These are phyloP conservation scores for Scolecobasidium constrictum DNA, from an alignment of 2,329 filamentous ascomycete species.

Conservation along the genomic window DNA sequence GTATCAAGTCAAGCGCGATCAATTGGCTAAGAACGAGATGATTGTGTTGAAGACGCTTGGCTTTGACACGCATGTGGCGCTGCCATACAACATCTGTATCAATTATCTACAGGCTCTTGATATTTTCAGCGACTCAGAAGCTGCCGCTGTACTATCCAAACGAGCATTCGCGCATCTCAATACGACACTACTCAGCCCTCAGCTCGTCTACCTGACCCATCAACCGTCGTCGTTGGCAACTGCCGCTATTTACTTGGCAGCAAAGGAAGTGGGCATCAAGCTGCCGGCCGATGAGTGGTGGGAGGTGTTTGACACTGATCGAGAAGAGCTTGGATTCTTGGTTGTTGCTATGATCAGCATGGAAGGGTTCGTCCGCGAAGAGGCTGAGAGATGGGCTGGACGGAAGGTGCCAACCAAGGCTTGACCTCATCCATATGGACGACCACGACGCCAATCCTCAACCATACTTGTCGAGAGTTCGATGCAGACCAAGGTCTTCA, in stretches of 20 bases:
- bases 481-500: not conserved
- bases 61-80: constrained; percentile 74
- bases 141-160: constrained; percentile 45
- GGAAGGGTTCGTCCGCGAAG: constrained; percentile 54
- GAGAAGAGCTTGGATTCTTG: constrained; percentile 87
- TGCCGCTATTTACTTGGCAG: constrained; percentile 82
- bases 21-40: constrained; percentile 64
- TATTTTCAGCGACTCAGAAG: constrained; percentile 36
- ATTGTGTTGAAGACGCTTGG: constrained; percentile 64
- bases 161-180: constrained; percentile 73
- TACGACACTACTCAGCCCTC: constrained; percentile 72
- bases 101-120: constrained; percentile 90
- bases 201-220: constrained; percentile 83
- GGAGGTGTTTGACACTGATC: constrained; percentile 94
- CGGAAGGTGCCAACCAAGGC: constrained; percentile 45
- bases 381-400: constrained; percentile 42
- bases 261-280: constrained; percentile 63
- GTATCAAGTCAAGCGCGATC: constrained; percentile 54
- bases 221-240: constrained; percentile 79
- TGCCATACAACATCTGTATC: constrained; percentile 77
- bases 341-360: constrained; percentile 78
- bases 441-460: too few species aligned
- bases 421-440: too few species aligned
- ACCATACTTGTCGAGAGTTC: too few species aligned
- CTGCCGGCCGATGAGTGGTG: constrained; percentile 85